These are phyloP conservation scores for Zangia roseola DNA, from an alignment of 768 basidiomycete genomes.

Conservation along the genomic window DNA sequence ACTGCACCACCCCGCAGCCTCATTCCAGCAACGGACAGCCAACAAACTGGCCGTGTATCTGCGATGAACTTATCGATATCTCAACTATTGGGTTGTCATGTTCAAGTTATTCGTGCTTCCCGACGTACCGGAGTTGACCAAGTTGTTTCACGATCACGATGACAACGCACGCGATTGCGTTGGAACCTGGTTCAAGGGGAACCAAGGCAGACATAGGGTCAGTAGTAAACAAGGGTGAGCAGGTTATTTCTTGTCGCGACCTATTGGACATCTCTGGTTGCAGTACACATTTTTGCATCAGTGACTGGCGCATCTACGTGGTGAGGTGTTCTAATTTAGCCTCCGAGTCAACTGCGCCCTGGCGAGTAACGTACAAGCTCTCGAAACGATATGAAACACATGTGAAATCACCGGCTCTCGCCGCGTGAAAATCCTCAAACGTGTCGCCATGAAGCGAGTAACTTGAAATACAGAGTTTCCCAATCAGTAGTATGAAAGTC, in stretches of 20 bases:
- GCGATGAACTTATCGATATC: too few species aligned
- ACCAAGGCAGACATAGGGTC: conserved; percentile 65
- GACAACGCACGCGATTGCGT: conserved; percentile 54
- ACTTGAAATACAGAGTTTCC: too few species aligned
- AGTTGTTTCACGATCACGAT: conserved; percentile 50
- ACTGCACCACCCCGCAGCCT: too few species aligned
- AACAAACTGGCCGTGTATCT: too few species aligned
- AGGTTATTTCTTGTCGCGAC: neutral
- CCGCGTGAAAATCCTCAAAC: too few species aligned
- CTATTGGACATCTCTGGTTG: conserved; percentile 2
- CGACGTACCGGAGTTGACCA: conserved; percentile 69
- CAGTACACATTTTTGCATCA: conserved; percentile 62
- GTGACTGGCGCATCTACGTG: conserved; percentile 66
- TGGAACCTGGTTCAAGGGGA: conserved; percentile 66
- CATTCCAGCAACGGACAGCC: too few species aligned
- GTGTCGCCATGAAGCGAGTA: too few species aligned
- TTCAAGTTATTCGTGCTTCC: conserved; percentile 60
- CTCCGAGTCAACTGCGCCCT: conserved; percentile 73
- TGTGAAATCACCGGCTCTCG: too few species aligned
- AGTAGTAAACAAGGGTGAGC: conserved; percentile 58
- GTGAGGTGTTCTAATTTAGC: conserved; percentile 75
- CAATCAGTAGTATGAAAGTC: too few species aligned
- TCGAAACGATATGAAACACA: too few species aligned
- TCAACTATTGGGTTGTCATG: too few species aligned
- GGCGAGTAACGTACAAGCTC: too few species aligned